Evolutionary conservation across 148 eudicot genomes (phyloP), one percentile per base, ranked within the genome.

Genomic region (Beta vulgaris): DNA sequence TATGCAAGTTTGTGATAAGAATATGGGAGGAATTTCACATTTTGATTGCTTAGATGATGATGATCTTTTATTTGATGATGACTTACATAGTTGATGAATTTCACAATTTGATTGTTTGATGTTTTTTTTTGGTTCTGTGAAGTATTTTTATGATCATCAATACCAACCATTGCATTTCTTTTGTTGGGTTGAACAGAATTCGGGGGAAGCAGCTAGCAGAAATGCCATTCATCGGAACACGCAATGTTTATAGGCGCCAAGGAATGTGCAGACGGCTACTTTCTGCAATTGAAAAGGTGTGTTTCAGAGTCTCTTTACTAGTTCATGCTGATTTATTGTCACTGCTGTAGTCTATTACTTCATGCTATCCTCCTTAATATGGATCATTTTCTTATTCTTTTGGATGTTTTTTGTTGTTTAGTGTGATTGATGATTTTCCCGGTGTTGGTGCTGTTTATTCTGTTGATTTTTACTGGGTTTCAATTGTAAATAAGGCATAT

Each of bases 221-320:
- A 88, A 95, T 95, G 99, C 99, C 99, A 68, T 95, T 92, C 68
- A 88, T 95, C 70, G 99, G 92, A 70, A 95, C 99, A 63, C 91
- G 99, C 35, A 73, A 85, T 80, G 76, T 73, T 55, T 89, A 90
- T 74, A 85, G 99, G 81, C 97, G 94, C 58, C 91, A 92, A 84
- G 99, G 99, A 76, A 89, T 95, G 99, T 90, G 96, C 49, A 87
- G 94, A 32, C 88, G 94, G 46, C 90, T 95, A 77, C 87, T 95
- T 58, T 64, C 74, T 77, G 97, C 90, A 37, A 80, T 90, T 82
- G 97, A 92, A 81, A 75, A 15, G 86, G 99, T 95, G 80, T 65
- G 89, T 86, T 75, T 46, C 37, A 42, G 36, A 71, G 53, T 54
- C 63, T 37, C 13, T 8, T 7, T 16, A 12, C 15, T 55, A 25